phyloP scores from a whole-genome alignment of 2,329 filamentous ascomycete genomes.

The Zymoseptoria passerinii region DNA sequence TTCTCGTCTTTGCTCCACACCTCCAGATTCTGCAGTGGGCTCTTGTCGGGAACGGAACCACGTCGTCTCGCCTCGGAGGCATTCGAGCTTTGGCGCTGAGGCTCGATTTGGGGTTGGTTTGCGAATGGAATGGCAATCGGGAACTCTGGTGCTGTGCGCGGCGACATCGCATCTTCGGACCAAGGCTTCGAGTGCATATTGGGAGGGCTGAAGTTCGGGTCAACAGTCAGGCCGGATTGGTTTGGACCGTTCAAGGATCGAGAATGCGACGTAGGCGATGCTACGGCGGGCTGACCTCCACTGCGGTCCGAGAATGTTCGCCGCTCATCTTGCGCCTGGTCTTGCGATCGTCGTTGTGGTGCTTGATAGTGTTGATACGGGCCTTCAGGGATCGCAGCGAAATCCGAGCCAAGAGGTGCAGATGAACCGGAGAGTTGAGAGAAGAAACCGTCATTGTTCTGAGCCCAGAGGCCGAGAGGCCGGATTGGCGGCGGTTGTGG shows the following conservation, averaged over 20 bases:
- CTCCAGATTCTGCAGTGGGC: slow-evolving; percentile 88
- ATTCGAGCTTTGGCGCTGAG: background rate
- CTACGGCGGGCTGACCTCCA: background rate
- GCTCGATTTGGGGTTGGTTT: background rate
- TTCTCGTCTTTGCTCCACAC: slow-evolving; percentile 95
- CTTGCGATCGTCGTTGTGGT: slow-evolving; percentile 5
- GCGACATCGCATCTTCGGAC: slow-evolving; percentile 15
- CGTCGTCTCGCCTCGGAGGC: slow-evolving; percentile 22
- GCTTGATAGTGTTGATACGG: slow-evolving; percentile 28
- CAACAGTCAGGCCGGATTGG: slow-evolving; percentile 14
- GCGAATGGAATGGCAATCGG: background rate
- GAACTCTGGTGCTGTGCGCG: slow-evolving; percentile 3
- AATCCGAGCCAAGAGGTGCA: slow-evolving; percentile 5
- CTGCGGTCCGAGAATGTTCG: slow-evolving; percentile 26
- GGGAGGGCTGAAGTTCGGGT: slow-evolving; percentile 22
- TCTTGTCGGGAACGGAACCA: slow-evolving; percentile 68
- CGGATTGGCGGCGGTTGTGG: slow-evolving; percentile 23
- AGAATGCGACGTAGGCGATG: background rate
- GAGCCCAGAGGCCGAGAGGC: slow-evolving; percentile 26
- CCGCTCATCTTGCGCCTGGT: slow-evolving; percentile 8
- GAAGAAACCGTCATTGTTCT: slow-evolving; percentile 18
- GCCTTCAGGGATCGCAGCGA: slow-evolving; percentile 4
- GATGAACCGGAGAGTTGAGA: slow-evolving; percentile 13
- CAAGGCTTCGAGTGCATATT: slow-evolving; percentile 24
- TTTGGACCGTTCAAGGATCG: background rate